Base-by-base conservation (phyloP, 2,329 filamentous ascomycete species). In the Colletotrichum chlorophyti region DNA sequence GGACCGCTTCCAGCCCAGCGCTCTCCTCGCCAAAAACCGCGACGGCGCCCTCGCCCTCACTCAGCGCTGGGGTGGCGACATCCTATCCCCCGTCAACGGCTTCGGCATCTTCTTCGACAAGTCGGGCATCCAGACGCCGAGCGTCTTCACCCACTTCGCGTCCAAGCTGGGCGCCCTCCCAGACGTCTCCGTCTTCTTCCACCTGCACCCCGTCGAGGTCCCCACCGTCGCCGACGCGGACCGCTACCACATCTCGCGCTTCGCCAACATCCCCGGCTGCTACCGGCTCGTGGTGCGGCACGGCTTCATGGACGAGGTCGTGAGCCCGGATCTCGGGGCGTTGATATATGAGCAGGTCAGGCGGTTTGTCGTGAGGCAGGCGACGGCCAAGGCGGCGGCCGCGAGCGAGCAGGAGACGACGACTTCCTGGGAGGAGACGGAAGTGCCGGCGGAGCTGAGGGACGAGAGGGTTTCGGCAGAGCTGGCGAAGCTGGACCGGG, bases 81-180 rank as follows among this genome's bases (percentile, higher is more conserved):
- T 69, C 12, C 64, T 80, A 8, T 79, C 77, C 24, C 75, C 74
- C 0, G 82, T 84, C 49, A 78, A 77, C 53, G 90, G 79, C 24
- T 80, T 84, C 6, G 90, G 88, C 1, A 86, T 93, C 52, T 93
- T 91, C 76, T 92, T 93, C 69, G 90, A 93, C 74, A 93, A 93
- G 72, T 80, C 84, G 1, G 89, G 90, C 38, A 81, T 84, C 32
- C 81, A 82, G 5, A 84, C 83, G 0, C 89, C 88, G 2, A 82
- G 81, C 7, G 86, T 89, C 9, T 92, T 91, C 69, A 83, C 85
- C 4, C 87, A 93, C 49, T 93, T 92, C 67, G 77, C 91, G 9
- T 83, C 80, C 47, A 92, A 92, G 68, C 87, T 93, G 61, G 83
- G 83, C 42, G 84, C 86, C 0, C 77, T 83, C 5, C 88, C 89